A percentile compares a stretch with the other conserved stretches of the same genome.
phyloP scores from a whole-genome alignment of 192 early-diverging fungal species.

The Spinellus fusiger region DNA sequence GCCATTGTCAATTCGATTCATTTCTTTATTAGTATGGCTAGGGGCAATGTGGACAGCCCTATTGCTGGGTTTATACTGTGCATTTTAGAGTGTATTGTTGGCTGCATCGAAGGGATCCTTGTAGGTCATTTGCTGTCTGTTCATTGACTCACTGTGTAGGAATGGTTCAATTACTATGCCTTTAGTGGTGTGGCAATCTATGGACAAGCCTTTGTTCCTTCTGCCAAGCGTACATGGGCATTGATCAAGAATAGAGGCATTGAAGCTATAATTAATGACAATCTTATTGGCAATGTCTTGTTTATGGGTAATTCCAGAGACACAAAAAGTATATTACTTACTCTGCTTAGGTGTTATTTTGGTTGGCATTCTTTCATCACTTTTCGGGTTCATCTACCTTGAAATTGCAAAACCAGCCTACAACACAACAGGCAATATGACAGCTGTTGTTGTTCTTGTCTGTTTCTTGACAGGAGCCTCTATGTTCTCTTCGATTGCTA shows the following conservation, averaged over 20 bases:
- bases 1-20: conserved; percentile 62
- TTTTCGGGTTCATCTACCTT: conserved; percentile 44
- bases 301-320: conserved; percentile 77
- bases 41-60: conserved; percentile 45
- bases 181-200: conserved; percentile 91
- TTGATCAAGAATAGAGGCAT: conserved; percentile 74
- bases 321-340: no score
- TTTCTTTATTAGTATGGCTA: conserved; percentile 50
- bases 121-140: conserved; percentile 27
- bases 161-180: conserved; percentile 83
- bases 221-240: conserved; percentile 79
- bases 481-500: conserved; percentile 74
- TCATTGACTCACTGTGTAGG: conserved; percentile 7
- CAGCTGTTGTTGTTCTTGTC: conserved; percentile 50
- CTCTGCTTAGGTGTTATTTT: conserved; percentile 32
- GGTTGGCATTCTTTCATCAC: conserved; percentile 38
- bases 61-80: conserved; percentile 54
- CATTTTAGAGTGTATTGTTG: conserved; percentile 74
- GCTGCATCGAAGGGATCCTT: conserved; percentile 70
- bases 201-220: conserved; percentile 61
- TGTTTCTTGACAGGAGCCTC: conserved; percentile 75
- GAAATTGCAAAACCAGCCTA: conserved; percentile 19
- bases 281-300: conserved; percentile 81
- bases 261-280: conserved; percentile 83
- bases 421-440: conserved; percentile 24